phyloP scores from a whole-genome alignment of 352 stramenopile species.

The Pythium brassicae region DNA sequence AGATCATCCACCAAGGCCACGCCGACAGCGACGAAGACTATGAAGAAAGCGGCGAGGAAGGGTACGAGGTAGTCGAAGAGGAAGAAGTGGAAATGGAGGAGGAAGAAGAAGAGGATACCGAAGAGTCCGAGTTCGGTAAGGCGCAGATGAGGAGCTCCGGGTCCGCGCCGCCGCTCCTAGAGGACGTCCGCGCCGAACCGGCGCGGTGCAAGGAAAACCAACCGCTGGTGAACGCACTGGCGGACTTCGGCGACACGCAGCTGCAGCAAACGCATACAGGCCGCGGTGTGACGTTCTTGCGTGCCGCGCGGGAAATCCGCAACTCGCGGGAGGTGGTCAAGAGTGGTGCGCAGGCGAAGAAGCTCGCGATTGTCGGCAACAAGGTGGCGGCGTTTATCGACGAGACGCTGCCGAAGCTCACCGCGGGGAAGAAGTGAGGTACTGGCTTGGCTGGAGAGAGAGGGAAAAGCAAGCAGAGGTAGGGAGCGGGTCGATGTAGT shows the following conservation, averaged over 20 bases:
- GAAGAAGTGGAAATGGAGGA: conserved; percentile 19
- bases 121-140: conserved; percentile 11
- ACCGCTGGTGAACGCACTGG: conserved; percentile 51
- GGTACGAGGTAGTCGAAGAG: conserved; percentile 22
- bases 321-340: conserved; percentile 41
- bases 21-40: conserved; percentile 65
- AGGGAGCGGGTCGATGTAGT: background rate
- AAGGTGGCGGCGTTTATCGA: conserved; percentile 64
- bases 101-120: conserved; percentile 10
- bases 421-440: background rate
- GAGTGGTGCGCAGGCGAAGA: conserved; percentile 44
- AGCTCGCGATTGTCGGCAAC: conserved; percentile 50
- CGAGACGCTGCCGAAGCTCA: conserved; percentile 19
- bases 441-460: background rate
- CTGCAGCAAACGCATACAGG: conserved; percentile 46
- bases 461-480: too few species aligned
- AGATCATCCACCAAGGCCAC: conserved; percentile 67
- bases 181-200: conserved; percentile 35
- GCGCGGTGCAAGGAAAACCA: conserved; percentile 54
- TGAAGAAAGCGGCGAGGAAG: conserved; percentile 52
- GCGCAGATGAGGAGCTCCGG: conserved; percentile 12
- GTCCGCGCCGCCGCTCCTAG: conserved; percentile 36
- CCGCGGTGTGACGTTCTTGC: conserved; percentile 57
- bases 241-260: conserved; percentile 52
- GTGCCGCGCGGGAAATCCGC: conserved; percentile 50